Evolutionary conservation across 306 rosid genomes (phyloP), one percentile per base, ranked within the genome.

Genomic region (Ormosia semicastrata): DNA sequence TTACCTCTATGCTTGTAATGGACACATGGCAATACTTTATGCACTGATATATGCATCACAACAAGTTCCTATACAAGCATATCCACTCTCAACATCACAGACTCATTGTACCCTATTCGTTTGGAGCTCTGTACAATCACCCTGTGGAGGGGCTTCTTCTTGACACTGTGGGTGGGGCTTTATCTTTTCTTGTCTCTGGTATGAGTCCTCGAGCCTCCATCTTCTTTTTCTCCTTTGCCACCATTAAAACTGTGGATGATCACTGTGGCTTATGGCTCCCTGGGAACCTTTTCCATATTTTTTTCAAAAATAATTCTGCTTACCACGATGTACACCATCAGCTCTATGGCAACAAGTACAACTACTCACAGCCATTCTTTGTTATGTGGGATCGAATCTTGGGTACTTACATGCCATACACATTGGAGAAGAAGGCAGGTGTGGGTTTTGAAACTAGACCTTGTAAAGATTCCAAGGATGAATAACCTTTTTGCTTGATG

Each of bases 31-130:
- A 95, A 74, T 95, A 95, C 91, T 90, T 95, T 41, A 88, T 93
- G 94, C 99, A 95, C 83, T 88, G 99, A 85, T 95, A 87, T 88
- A 95, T 95, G 99, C 99, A 95, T 83, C 92, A 92, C 81, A 95
- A 92, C 84, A 95, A 93, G 92, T 92, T 93, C 87, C 81, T 95
- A 50, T 95, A 93, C 91, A 95, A 95, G 90, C 94, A 93, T 59
- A 82, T 95, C 79, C 99, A 95, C 78, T 90, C 99, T 73, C 98
- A 86, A 75, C 99, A 95, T 84, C 98, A 95, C 85, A 87, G 91
- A 67, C 93, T 93, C 64, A 88, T 95, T 43, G 99, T 92, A 29
- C 94, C 99, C 46, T 95, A 93, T 84, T 90, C 99, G 1, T 95
- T 81, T 76, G 99, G 99, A 80, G 99, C 98, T 75, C 86, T 93